Evolutionary conservation across 805 yeast species (phyloP), one percentile per base, ranked within the genome.

Genomic region (Kodamaea neixiangensis): DNA sequence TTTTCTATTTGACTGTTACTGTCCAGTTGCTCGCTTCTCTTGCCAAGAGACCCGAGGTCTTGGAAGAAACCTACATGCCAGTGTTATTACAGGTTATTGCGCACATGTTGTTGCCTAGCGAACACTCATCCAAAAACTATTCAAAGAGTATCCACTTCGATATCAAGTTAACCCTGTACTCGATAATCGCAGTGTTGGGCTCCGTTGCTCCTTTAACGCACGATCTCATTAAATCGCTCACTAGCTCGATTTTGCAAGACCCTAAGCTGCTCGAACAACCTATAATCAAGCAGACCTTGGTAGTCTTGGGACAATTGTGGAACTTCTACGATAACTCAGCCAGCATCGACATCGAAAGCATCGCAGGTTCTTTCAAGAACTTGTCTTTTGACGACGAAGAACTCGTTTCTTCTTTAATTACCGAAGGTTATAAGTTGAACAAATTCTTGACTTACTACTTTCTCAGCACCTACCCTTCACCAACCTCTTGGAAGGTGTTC

Each of bases 81-180:
- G 59, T 78, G 2, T 67, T 85, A 14, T 71, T 88, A 56, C 86
- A 84, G 61, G 70, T 78, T 1, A 71, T 83, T 13, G 88, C 87
- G 15, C 72, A 75, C 50, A 68, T 87, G 37, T 67, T 86, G 53
- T 54, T 61, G 25, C 63, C 66, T 3, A 68, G 71, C 1, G 72
- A 82, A 5, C 67, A 54, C 19, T 57, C 57, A 13, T 50, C 51
- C 21, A 54, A 47, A 46, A 59, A 56, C 44, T 55, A 44, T 46
- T 59, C 65, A 22, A 40, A 56, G 18, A 52, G 67, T 5, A 55
- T 64, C 33, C 50, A 52, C 5, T 44, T 72, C 35, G 96, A 89
- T 60, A 77, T 85, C 46, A 94, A 88, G 65, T 78, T 89, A 52
- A 86, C 97, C 15, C 90, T 93, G 1, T 93, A 89, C 65, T 87